Evolutionary conservation across 495 filamentous ascomycete genomes (phyloP).

Genomic region (Barbatosphaeria neglecta): DNA sequence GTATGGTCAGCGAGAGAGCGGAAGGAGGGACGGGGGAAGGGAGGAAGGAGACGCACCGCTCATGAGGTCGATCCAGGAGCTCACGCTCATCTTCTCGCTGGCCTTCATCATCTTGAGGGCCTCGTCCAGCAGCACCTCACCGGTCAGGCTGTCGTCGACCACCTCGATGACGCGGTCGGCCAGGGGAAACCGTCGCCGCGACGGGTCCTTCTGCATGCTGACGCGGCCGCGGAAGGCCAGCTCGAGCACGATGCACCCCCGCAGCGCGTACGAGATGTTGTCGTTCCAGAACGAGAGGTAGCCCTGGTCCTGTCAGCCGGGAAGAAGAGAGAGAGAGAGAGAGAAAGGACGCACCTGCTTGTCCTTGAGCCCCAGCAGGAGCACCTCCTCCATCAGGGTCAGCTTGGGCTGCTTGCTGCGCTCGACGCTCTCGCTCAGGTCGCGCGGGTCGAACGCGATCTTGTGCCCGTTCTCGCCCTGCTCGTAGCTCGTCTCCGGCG

Average conservation of each 20-base stretch:
- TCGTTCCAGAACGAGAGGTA: constrained; percentile 99
- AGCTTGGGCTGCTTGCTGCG: constrained; percentile 95
- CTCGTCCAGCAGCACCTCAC: constrained; percentile 95
- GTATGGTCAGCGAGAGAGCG: neutral
- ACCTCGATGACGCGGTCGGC: constrained; percentile 92
- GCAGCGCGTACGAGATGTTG: constrained; percentile 95
- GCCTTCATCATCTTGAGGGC: constrained; percentile 99
- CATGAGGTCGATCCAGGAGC: constrained; percentile 96
- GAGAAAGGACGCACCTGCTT: constrained; percentile 62
- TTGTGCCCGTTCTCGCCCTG: constrained; percentile 94
- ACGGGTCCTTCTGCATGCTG: constrained; percentile 96
- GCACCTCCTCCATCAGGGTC: constrained; percentile 95
- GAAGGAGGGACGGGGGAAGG: neutral
- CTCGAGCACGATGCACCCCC: constrained; percentile 96
- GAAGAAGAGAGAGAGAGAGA: neutral
- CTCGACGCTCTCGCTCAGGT: constrained; percentile 95
- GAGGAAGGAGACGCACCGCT: constrained; percentile 52
- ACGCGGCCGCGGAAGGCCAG: constrained; percentile 91
- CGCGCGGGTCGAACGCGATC: constrained; percentile 93
- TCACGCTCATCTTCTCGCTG: constrained; percentile 99
- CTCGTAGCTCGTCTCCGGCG: constrained; percentile 84
- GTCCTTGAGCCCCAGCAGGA: constrained; percentile 91
- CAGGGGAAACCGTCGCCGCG: constrained; percentile 80
- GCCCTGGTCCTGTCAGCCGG: constrained; percentile 41
- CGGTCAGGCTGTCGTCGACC: constrained; percentile 90